Conservation (phyloP, 176 grass and related monocot genomes). For the Tuctoria greenei region DNA sequence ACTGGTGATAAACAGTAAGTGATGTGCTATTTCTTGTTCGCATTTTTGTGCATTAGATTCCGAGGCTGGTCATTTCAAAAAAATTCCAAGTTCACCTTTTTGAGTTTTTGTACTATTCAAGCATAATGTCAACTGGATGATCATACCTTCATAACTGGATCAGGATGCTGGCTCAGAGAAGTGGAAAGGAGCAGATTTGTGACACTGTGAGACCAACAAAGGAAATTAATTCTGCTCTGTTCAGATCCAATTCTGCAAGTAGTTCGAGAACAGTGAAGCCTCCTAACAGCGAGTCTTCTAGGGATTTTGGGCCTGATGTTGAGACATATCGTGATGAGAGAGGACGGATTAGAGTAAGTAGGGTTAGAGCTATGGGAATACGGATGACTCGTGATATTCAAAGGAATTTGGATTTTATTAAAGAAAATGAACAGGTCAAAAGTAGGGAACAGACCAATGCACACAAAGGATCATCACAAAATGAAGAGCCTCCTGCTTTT, state of each 20-base stretch:
- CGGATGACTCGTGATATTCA: slow-evolving; percentile 97
- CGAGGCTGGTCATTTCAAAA: background rate
- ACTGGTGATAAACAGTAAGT: slow-evolving; percentile 97
- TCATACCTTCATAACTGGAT: slow-evolving; percentile 25
- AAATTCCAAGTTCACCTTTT: background rate
- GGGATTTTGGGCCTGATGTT: slow-evolving; percentile 74
- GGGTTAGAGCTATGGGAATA: slow-evolving; percentile 87
- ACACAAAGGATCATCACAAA: slow-evolving; percentile 38
- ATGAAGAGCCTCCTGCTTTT: slow-evolving; percentile 42
- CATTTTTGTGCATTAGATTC: slow-evolving; percentile 18
- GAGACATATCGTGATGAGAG: slow-evolving; percentile 89
- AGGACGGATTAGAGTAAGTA: slow-evolving; percentile 76
- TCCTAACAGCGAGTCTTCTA: slow-evolving; percentile 36
- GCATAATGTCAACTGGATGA: background rate
- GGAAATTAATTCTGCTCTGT: slow-evolving; percentile 41
- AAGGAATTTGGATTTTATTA: slow-evolving; percentile 95
- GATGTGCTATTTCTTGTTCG: slow-evolving; percentile 26
- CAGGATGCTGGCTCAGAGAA: slow-evolving; percentile 56
- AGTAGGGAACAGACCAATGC: slow-evolving; percentile 30
- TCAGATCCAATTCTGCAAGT: slow-evolving; percentile 42
- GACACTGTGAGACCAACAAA: slow-evolving; percentile 33
- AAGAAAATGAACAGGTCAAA: slow-evolving; percentile 73
- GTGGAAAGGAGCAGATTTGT: slow-evolving; percentile 48
- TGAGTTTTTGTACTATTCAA: slow-evolving; percentile 16
- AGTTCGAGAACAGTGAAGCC: slow-evolving; percentile 49